Evolutionary conservation across 2,329 filamentous ascomycete species (phyloP).

Genomic region (Aspergillus niger): DNA sequence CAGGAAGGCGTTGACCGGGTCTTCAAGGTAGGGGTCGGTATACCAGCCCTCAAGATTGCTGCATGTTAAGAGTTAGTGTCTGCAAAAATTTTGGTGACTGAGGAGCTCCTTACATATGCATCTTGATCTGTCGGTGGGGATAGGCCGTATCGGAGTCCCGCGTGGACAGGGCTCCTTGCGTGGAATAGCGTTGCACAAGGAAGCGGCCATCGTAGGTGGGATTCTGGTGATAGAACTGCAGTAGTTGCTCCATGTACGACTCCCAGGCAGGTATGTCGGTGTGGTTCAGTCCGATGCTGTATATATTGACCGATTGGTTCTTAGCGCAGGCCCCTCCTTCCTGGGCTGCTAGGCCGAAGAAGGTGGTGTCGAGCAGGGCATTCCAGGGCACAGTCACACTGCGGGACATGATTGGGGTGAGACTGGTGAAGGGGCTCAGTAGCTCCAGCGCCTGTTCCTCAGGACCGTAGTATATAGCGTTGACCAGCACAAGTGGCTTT

Average conservation of each 20-base stretch:
- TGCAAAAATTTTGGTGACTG: not conserved
- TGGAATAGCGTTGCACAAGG: not conserved
- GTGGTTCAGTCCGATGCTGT: not conserved
- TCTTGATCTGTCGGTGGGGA: not conserved
- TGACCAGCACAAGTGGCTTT: not conserved
- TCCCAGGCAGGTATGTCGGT: not conserved
- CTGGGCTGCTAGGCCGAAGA: too few species aligned
- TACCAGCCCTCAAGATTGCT: not conserved
- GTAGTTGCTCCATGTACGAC: not conserved
- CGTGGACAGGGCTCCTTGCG: not conserved
- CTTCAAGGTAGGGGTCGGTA: not conserved
- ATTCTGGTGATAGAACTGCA: not conserved
- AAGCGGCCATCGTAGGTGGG: not conserved
- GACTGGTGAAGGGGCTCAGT: not conserved
- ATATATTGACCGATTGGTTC: not conserved
- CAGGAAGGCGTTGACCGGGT: not conserved
- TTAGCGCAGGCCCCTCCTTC: not conserved
- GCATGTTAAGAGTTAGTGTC: not conserved
- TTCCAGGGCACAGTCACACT: not conserved
- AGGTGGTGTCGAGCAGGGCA: not conserved
- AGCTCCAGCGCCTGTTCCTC: not conserved
- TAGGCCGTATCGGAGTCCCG: not conserved
- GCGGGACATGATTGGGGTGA: not conserved
- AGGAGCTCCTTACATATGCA: not conserved
- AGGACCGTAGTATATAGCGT: constrained; percentile 4